phyloP scores from a whole-genome alignment of 306 rosid species.

The Medicago lupulina region DNA sequence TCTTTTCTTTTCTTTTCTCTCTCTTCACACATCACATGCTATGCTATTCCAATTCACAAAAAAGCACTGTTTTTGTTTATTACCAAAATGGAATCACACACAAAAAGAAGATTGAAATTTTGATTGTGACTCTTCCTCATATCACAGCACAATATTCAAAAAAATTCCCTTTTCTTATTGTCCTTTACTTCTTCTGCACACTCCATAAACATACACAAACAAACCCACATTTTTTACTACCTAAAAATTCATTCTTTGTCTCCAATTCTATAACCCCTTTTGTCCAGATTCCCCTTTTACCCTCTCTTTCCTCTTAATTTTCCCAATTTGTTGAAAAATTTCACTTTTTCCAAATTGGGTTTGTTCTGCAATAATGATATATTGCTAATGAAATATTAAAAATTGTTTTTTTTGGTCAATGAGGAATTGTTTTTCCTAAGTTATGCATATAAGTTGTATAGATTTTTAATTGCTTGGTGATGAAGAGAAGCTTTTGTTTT shows the following conservation, averaged over 20 bases:
- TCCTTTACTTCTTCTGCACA: slow-evolving; percentile 18
- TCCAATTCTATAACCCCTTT: slow-evolving; percentile 35
- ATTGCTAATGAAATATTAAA: too few relatives aligned
- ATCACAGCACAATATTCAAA: slow-evolving; percentile 55
- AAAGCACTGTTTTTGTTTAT: slow-evolving; percentile 41
- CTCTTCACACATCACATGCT: slow-evolving; percentile 48
- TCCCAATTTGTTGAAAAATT: slow-evolving; percentile 13
- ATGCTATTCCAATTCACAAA: slow-evolving; percentile 46
- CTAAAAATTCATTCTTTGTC: slow-evolving; percentile 55
- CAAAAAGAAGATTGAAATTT: slow-evolving; percentile 36
- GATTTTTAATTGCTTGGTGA: slow-evolving; percentile 28
- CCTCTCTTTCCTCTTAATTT: slow-evolving; percentile 25
- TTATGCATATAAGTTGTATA: slow-evolving; percentile 3
- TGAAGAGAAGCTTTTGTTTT: slow-evolving; percentile 34
- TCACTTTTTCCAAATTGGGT: slow-evolving; percentile 33
- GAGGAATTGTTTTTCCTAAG: background rate
- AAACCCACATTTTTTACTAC: slow-evolving; percentile 9
- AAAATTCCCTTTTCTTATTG: slow-evolving; percentile 48
- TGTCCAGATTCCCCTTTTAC: slow-evolving; percentile 24
- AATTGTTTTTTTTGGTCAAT: background rate
- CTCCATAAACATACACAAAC: slow-evolving; percentile 30
- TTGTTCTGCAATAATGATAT: background rate
- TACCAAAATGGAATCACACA: slow-evolving; percentile 34
- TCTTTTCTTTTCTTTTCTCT: slow-evolving; percentile 14
- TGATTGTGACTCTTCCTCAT: slow-evolving; percentile 42